phyloP scores from a whole-genome alignment of 768 basidiomycete genomes.

The Boletus coccyginus region DNA sequence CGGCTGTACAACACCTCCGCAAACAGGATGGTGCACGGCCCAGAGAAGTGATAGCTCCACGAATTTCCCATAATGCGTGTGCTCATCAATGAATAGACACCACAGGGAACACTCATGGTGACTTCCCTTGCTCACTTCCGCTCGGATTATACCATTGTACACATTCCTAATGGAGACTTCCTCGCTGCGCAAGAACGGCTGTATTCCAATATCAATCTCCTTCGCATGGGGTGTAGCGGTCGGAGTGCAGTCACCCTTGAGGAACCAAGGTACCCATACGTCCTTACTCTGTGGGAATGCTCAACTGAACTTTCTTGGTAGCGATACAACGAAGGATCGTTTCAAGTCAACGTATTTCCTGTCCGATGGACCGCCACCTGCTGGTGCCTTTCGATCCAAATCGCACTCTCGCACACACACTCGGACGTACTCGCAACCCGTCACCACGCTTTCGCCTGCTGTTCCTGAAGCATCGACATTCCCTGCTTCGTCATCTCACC shows the following conservation, averaged over 20 bases:
- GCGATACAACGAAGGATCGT: constrained; percentile 77
- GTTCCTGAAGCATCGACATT: constrained; percentile 24
- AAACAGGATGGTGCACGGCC: constrained; percentile 70
- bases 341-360: constrained; percentile 72
- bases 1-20: constrained; percentile 56
- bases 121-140: constrained; percentile 87
- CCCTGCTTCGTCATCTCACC: constrained; percentile 20
- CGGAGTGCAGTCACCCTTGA: constrained; percentile 74
- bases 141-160: constrained; percentile 83
- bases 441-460: constrained; percentile 21
- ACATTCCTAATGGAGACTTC: constrained; percentile 67
- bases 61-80: background rate
- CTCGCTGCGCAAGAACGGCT: constrained; percentile 61
- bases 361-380: constrained; percentile 34
- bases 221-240: constrained; percentile 84
- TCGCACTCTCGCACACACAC: constrained; percentile 31
- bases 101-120: constrained; percentile 68
- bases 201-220: constrained; percentile 77
- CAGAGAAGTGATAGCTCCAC: constrained; percentile 45
- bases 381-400: constrained; percentile 25
- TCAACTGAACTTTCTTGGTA: constrained; percentile 27
- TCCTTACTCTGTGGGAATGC: constrained; percentile 5
- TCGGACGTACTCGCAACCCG: constrained; percentile 29
- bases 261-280: constrained; percentile 52
- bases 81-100: constrained; percentile 41